Evolutionary conservation across 2,329 filamentous ascomycete species (phyloP).

Genomic region (Hypocrella siamensis): DNA sequence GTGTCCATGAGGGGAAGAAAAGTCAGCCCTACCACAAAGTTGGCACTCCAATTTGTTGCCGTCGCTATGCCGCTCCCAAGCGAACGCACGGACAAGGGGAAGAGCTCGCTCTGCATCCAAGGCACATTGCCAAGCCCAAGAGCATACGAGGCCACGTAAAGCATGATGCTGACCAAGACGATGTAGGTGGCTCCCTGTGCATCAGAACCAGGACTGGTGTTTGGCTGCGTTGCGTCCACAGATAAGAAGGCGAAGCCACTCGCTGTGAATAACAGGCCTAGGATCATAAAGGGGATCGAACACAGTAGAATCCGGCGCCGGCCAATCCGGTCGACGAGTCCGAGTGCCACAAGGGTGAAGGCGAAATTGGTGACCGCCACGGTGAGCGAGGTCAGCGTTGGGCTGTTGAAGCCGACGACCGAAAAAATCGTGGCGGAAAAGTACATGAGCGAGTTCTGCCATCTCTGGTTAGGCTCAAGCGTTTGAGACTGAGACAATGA

Average conservation of each 20-base stretch:
- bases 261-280: conserved; percentile 55
- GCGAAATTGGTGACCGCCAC: conserved; percentile 73
- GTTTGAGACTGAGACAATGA: no score
- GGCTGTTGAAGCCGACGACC: conserved; percentile 60
- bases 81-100: conserved; percentile 59
- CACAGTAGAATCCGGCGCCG: conserved; percentile 65
- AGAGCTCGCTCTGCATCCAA: conserved; percentile 92
- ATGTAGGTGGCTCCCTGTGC: conserved; percentile 26
- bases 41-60: conserved; percentile 74
- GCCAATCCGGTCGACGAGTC: conserved; percentile 65
- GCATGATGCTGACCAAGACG: conserved; percentile 60
- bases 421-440: conserved; percentile 73
- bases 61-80: conserved; percentile 60
- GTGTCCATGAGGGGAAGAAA: conserved; percentile 78
- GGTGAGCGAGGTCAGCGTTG: conserved; percentile 64
- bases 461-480: no score
- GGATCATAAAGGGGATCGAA: conserved; percentile 72
- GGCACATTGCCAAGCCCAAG: conserved; percentile 82
- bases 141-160: conserved; percentile 78
- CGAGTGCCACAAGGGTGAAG: conserved; percentile 60
- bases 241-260: conserved; percentile 55
- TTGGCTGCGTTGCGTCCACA: conserved; percentile 14
- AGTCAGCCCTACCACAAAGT: conserved; percentile 72
- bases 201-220: conserved; percentile 7
- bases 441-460: conserved; percentile 77